Percentiles rank a stretch among this genome's conserved stretches.
phyloP scores from a whole-genome alignment of 345 rosid genomes.

The Hirschfeldia incana region DNA sequence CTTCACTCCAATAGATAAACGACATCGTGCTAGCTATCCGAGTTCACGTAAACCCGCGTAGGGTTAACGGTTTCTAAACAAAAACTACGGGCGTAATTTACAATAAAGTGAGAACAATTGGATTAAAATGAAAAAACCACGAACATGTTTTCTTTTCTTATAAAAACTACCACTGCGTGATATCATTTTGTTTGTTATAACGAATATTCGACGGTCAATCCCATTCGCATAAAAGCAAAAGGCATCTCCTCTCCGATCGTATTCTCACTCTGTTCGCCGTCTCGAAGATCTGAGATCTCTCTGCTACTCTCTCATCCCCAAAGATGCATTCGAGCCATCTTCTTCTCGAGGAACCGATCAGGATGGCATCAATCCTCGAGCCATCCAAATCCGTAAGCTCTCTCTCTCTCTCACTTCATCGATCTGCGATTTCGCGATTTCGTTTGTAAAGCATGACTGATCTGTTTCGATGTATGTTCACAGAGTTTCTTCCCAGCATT shows the following conservation, averaged over 20 bases:
- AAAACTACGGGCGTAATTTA: not conserved
- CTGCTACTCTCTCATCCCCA: not conserved
- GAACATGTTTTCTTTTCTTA: not conserved
- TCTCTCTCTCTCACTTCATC: not conserved
- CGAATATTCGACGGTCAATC: not conserved
- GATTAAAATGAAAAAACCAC: not conserved
- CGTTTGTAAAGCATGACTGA: not conserved
- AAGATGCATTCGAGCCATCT: constrained; percentile 92
- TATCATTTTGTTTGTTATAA: not conserved
- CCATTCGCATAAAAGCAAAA: not conserved
- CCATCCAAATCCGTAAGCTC: constrained; percentile 80
- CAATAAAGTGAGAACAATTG: not conserved
- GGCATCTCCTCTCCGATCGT: constrained; percentile 9
- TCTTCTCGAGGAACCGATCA: constrained; percentile 95
- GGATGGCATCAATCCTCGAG: constrained; percentile 99
- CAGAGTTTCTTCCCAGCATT: constrained; percentile 95
- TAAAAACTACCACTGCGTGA: not conserved
- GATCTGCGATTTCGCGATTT: constrained; percentile 1
- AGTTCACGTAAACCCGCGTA: not conserved
- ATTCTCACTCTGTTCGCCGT: constrained; percentile 27
- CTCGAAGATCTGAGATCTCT: constrained; percentile 30
- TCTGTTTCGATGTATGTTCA: constrained; percentile 9
- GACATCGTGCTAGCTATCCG: not conserved
- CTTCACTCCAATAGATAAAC: not conserved
- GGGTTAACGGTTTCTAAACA: not conserved